phyloP scores from a whole-genome alignment of 2,329 filamentous ascomycete genomes.

The Ceratocystis lukuohia region DNA sequence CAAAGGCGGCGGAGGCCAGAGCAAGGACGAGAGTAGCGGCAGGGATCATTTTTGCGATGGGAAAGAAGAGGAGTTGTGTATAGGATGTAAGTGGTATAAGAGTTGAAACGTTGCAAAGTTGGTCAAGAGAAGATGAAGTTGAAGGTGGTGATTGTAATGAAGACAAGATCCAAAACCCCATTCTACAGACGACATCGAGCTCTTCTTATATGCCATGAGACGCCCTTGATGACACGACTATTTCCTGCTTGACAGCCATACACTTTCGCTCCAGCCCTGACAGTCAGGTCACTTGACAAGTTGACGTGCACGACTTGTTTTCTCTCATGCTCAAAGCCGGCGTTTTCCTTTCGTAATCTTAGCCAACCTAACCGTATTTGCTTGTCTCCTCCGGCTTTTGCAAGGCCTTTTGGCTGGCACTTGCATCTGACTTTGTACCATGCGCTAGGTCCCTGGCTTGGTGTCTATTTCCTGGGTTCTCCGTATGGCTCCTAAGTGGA shows the following conservation, averaged over 20 bases:
- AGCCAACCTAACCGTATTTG: background rate
- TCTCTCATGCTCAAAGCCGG: background rate
- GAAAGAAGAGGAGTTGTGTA: background rate
- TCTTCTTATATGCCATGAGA: background rate
- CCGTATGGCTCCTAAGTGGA: background rate
- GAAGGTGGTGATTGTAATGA: background rate
- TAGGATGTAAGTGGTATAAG: background rate
- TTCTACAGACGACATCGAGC: background rate
- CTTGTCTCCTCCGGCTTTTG: background rate
- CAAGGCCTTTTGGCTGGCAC: background rate
- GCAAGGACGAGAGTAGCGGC: slow-evolving; percentile 5
- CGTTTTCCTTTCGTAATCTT: background rate
- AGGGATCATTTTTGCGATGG: background rate
- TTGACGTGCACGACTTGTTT: background rate
- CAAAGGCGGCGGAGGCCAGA: slow-evolving; percentile 6
- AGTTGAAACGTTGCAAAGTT: background rate
- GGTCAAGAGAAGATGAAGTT: background rate
- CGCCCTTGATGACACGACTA: background rate
- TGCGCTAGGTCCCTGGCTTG: background rate
- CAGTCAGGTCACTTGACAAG: background rate
- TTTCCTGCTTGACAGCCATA: background rate
- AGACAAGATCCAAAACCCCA: background rate
- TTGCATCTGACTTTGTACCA: background rate
- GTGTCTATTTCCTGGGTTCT: background rate
- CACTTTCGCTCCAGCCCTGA: background rate